Base-by-base conservation (phyloP, 106 monocot species). In the Alisma plantagoaquatica region DNA sequence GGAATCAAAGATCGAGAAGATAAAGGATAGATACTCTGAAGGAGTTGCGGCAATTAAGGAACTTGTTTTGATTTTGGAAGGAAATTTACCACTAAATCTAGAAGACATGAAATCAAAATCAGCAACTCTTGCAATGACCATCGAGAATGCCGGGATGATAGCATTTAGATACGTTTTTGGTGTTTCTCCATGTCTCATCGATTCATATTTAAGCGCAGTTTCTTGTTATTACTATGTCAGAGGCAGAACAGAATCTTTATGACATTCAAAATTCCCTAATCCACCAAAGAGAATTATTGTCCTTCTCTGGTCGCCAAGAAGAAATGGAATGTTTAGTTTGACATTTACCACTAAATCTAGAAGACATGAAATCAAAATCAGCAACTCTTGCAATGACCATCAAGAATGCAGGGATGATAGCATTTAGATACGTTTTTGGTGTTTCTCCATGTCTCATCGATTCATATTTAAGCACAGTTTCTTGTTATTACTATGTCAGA, bases 241-340 rank as follows among this genome's bases (percentile, higher is more conserved):
- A 87, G 54, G 77, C 78, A 18, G 69, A 81, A 33, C 68, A 72
- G 24, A 45, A 80, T 65, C 45, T 75, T 32, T 25, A 62, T 69
- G 69, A 72, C 60, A 43, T 78, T 43, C 51, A 58, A 41, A 63
- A 12, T 22, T 81, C 77, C 33, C 54, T 82, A 23, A 59, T 23
- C 41, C 71, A 82, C 57, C 87, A 78, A 24, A 75, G 59, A 41
- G 46, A 72, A 18, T 11, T 82, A 35, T 23, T 78, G 1, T 49
- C 29, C 46, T 66, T 78, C 29, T 78, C 71, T 30, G 58, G 69
- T 46, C 47, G 72, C 22, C 74, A 75, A 33, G 81, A 82, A 53
- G 66, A 75, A 35, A 18, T 11, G 70, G 87, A 81, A 72, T 29
- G 55, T 31, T 54, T 54, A 21, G 27, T 43, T 17, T 43, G 10